Evolutionary conservation across 805 yeast species (phyloP), one percentile per base, ranked within the genome.

Genomic region (Kluyveromyces siamensis): DNA sequence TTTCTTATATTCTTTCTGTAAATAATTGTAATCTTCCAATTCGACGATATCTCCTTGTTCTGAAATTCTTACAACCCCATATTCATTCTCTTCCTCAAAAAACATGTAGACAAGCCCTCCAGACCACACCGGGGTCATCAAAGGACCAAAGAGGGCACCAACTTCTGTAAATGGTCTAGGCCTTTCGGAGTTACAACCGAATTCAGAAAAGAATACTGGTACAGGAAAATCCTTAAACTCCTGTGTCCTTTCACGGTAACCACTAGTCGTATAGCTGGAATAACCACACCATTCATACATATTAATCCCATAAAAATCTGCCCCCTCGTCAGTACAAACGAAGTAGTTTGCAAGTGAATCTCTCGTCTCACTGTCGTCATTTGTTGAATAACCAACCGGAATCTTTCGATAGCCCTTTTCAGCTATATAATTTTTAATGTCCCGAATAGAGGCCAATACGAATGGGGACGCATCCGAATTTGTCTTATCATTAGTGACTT

Each of bases 371-470:
- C 82, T 75, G 62, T 87, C 97, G 67, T 90, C 98, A 63, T 87
- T 87, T 14, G 96, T 80, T 11, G 96, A 84, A 69, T 90, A 91
- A 14, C 99, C 99, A 49, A 91, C 90, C 13, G 99, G 99, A 51
- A 91, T 87, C 11, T 62, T 45, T 68, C 96, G 81, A 69, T 87
- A 87, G 11, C 49, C 47, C 30, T 74, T 72, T 48, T 71, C 74
- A 47, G 72, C 67, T 57, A 93, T 86, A 70, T 93, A 89, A 16
- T 74, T 61, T 70, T 87, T 90, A 62, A 78, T 76, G 66, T 91
- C 99, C 69, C 99, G 83, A 52, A 93, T 76, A 16, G 98, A 96
- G 30, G 98, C 96, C 75, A 91, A 93, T 49, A 93, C 96, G 68
- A 82, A 91, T 1, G 97, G 88, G 27, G 97, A 89, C 33, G 97